Conservation (phyloP, 1,139 yeast genomes). For the Candida dubliniensis region DNA sequence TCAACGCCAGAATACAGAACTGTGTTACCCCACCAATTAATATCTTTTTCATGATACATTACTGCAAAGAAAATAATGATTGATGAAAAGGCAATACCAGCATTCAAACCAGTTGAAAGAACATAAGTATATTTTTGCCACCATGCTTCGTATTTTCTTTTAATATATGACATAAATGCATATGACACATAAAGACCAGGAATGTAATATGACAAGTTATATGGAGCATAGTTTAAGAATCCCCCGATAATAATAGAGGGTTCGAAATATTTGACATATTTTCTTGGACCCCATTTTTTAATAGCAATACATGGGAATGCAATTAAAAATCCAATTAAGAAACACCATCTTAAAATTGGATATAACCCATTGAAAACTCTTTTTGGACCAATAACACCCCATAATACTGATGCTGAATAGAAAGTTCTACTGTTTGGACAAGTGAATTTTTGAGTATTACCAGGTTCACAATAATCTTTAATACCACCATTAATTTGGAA, state of each 20-base stretch:
- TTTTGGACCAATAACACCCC: constrained; percentile 67
- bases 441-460: constrained; percentile 42
- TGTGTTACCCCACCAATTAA: constrained; percentile 64
- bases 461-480: constrained; percentile 31
- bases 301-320: constrained; percentile 45
- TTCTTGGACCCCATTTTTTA: constrained; percentile 34
- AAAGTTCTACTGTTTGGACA: constrained; percentile 51
- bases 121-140: constrained; percentile 63
- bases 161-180: constrained; percentile 49
- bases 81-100: constrained; percentile 55
- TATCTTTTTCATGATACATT: constrained; percentile 36
- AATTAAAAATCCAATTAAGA: constrained; percentile 53
- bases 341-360: constrained; percentile 49
- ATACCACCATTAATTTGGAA: constrained; percentile 40
- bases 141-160: constrained; percentile 47
- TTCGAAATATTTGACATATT: constrained; percentile 36
- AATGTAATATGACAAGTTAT: constrained; percentile 49
- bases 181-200: constrained; percentile 43
- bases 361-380: constrained; percentile 48
- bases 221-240: constrained; percentile 44
- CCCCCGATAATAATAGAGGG: constrained; percentile 48
- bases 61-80: constrained; percentile 57
- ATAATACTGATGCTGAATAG: constrained; percentile 55
- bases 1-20: constrained; percentile 43
- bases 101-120: constrained; percentile 47